Base-by-base conservation (phyloP, 768 basidiomycete species). In the Coprinopsis cinerea region DNA sequence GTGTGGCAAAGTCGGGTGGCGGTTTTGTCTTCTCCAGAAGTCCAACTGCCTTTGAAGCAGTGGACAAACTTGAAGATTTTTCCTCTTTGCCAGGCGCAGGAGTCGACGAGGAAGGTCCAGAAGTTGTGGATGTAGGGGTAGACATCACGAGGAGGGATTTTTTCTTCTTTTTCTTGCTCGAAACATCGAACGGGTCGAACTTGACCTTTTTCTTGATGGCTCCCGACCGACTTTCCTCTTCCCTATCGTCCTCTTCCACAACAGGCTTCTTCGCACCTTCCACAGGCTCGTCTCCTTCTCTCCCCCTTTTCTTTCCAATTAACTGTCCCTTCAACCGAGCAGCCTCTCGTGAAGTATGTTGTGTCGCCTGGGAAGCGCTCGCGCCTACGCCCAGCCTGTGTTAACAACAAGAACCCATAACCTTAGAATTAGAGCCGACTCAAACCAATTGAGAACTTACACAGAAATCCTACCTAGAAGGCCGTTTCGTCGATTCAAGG, bases 341-440 rank as follows among this genome's bases (percentile, higher is more conserved):
- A n/a, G 73, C 68, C 48, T 86, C 86, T 32, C 77, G 73, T 32
- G 72, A 69, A 28, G 71, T 55, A 44, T 56, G 65, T 24, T 73
- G 65, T 0, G 67, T 62, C 44, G 76, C 77, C 24, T 59, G 58
- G 10, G 85, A 78, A 20, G 81, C 66, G 24, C 77, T 60, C 27
- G 85, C 84, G 20, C 88, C 88, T 6, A 91, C 85, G 48, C 88
- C 88, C 49, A 91, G 68, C 57, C 88, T 91, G 52, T 25, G 48
- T 17, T 9, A n/a, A n/a, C n/a, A 28, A 43, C 10, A 6, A 13
- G 36, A 34, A 44, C 36, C 15, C 25, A 36, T 34, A 52, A 36
- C n/a, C n/a, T 39, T 9, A 39, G 36, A 10, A 39, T 39, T 39
- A 39, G 47, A 36, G 23, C 39, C 22, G 25, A 37, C 23, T 28